Base-by-base conservation (phyloP, 106 monocot species). In the Apostasia ramifera region DNA sequence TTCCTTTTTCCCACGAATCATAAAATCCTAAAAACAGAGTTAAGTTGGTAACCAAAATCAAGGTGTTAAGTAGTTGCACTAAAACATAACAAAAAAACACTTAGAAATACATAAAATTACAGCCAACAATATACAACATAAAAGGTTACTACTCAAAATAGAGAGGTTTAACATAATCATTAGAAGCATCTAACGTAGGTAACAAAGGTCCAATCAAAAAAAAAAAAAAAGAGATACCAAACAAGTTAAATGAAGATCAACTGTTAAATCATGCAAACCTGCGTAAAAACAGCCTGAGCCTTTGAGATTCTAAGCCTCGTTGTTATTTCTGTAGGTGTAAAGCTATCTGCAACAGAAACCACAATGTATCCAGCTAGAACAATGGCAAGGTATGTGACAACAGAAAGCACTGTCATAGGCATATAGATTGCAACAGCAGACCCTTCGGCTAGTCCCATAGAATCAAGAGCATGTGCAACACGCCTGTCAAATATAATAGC, bases 271-370 rank as follows among this genome's bases (percentile, higher is more conserved):
- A 55, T 8, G 57, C 59, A 60, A 47, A 97, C 95, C 91, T 97
- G 95, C 2, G 95, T 97, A 59, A 97, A 97, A 65, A 97, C 89
- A 76, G 86, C 89, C 80, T 82, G 89, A 67, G 95, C 80, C 62
- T 85, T 79, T 78, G 95, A 86, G 69, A 97, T 84, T 70, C 70
- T 84, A 11, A 97, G 82, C 60, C 95, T 86, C 6, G 84, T 87
- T 61, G 89, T 79, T 79, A 97, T 97, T 82, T 92, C 95, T 61
- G 71, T 39, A 13, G 95, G 77, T 76, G 87, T 92, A 89, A 97
- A 97, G 73, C 95, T 97, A 73, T 97, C 95, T 45, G 95, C 95
- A 75, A 97, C 89, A 2, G 95, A 97, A 5, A 97, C 95, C 77
- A 97, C 95, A 12, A 97, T 86, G 73, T 85, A 87, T 37, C 95